These are phyloP conservation scores for Eruca vesicaria DNA, from an alignment of 441 rosid species.

Conservation along the genomic window DNA sequence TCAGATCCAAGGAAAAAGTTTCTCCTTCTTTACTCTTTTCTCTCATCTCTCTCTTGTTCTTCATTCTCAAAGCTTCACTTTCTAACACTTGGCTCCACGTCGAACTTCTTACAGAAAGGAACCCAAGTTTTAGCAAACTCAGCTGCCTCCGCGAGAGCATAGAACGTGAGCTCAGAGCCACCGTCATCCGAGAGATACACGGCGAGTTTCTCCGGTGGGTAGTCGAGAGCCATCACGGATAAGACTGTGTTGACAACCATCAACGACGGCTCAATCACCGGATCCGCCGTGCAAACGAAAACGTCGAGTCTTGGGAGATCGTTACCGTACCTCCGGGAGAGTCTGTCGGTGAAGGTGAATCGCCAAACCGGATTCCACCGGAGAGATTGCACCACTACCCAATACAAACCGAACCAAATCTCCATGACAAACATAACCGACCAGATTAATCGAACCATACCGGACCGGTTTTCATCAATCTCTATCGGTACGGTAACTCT, in stretches of 20 bases:
- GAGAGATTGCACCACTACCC: constrained; percentile 42
- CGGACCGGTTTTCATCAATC: constrained; percentile 4
- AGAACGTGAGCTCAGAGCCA: constrained; percentile 61
- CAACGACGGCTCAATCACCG: constrained; percentile 60
- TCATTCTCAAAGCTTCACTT: too few species aligned
- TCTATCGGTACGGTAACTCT: constrained; percentile 24
- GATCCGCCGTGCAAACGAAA: constrained; percentile 82
- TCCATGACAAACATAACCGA: constrained; percentile 37
- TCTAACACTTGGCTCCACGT: constrained; percentile 36
- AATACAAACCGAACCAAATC: constrained; percentile 39
- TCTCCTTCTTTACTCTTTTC: too few species aligned
- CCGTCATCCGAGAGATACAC: constrained; percentile 79
- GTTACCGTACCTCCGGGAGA: constrained; percentile 37
- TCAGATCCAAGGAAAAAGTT: too few species aligned
- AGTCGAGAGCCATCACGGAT: constrained; percentile 63
- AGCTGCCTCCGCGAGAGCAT: constrained; percentile 69
- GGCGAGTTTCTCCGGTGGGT: constrained; percentile 60
- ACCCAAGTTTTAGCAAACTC: constrained; percentile 61
- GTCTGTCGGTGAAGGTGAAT: constrained; percentile 40
- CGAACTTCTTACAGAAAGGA: constrained; percentile 46
- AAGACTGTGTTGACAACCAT: constrained; percentile 70
- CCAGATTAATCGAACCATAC: constrained; percentile 28
- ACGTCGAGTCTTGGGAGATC: constrained; percentile 60
- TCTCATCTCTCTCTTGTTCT: too few species aligned
- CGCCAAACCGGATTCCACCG: constrained; percentile 45